Base-by-base conservation (phyloP, 768 basidiomycete species). In the Hypholoma fasciculare region DNA sequence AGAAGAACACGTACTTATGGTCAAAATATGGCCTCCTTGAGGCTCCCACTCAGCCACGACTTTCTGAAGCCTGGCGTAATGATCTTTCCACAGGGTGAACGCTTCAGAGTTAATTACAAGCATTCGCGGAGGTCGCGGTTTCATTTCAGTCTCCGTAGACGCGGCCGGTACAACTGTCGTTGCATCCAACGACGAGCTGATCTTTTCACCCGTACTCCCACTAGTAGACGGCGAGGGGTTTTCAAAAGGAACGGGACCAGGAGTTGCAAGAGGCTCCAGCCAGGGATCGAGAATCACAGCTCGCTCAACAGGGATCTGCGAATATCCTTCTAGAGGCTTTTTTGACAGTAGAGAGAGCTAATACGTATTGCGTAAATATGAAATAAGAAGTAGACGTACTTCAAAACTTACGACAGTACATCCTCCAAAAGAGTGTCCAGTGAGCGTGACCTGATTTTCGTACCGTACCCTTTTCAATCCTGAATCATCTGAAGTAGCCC, bases 251-350 rank as follows among this genome's bases (percentile, higher is more conserved):
- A 67, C 59, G 11, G 79, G 86, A 4, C 84, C 86, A 30, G 84
- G 89, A 39, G 77, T 69, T 7, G 86, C 80, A 20, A 92, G 65
- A 16, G 92, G 90, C 56, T 94, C 90, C 7, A 94, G 72, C 92
- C 93, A 94, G 17, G 93, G 93, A 71, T 95, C 93, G 16, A 92
- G 79, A 19, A 88, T 76, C 19, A 94, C 67, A 8, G 80, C 83
- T 48, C 82, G 80, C 6, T 74, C 70, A 50, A 90, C 72, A 0
- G 86, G 87, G 54, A 93, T 76, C 2, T 64, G 67, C 12, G 66
- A 46, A 56, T 79, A 74, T 2, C 69, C 70, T 26, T 69, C 65
- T 16, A 80, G 76, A 6, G 85, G 78, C 23, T 73, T 64, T 3
- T 75, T 77, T 20, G 86, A 84, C 11, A 89, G 72, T 8, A 88